Conservation (phyloP, 345 rosid genomes). For the Eucalyptus erythrocorys region DNA sequence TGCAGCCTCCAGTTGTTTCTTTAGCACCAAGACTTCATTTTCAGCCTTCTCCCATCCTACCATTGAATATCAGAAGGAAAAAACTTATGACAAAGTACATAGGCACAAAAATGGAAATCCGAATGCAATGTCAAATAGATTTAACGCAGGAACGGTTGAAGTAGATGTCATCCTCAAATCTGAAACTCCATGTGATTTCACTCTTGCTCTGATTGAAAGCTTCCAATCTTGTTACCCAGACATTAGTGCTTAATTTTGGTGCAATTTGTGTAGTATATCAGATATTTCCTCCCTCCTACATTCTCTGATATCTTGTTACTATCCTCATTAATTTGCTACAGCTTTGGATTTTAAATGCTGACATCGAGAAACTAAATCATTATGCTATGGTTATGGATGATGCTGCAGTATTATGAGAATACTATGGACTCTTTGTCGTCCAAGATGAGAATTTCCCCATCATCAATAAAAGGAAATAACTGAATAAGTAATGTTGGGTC, state of each 20-base stretch:
- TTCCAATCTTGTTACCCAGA: neutral
- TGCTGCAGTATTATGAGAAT: neutral
- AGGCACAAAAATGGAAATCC: neutral
- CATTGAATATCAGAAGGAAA: neutral
- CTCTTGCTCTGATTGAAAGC: neutral
- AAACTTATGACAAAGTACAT: neutral
- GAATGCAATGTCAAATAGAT: neutral
- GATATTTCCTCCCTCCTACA: neutral
- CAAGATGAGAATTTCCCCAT: conserved; percentile 50
- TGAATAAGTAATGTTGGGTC: conserved; percentile 27
- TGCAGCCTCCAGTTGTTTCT: conserved; percentile 66
- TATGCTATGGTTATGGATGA: neutral
- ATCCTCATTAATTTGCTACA: neutral
- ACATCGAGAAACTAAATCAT: neutral
- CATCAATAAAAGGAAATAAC: conserved; percentile 31
- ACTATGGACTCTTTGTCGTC: no score
- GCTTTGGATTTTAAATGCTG: neutral
- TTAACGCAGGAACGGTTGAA: neutral
- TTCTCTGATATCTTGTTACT: neutral
- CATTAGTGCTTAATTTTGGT: neutral
- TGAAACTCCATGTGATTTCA: neutral
- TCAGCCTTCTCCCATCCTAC: conserved; percentile 97
- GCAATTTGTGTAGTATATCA: neutral
- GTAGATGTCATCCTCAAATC: neutral
- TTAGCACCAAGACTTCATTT: conserved; percentile 48